These are phyloP conservation scores for Heliamphora exappendiculata DNA, from an alignment of 148 eudicot genomes.

Conservation along the genomic window DNA sequence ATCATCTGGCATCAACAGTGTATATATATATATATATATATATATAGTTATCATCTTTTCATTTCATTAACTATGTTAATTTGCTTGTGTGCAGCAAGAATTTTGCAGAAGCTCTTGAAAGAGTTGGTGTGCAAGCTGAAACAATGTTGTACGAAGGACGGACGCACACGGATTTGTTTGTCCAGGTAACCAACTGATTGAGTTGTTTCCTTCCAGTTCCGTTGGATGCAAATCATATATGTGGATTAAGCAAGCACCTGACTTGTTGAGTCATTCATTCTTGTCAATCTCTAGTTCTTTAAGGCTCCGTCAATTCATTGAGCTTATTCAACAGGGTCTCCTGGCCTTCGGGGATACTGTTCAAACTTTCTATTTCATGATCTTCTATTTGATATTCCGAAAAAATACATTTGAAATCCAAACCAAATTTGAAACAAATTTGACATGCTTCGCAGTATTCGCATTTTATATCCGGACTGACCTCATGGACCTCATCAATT, in stretches of 20 bases:
- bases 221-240: not conserved
- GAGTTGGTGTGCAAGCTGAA: conserved; percentile 72
- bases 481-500: not conserved
- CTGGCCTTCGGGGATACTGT: not conserved
- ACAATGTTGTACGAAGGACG: conserved; percentile 70
- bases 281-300: not conserved
- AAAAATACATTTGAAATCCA: not conserved
- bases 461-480: not conserved
- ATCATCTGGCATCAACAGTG: no score
- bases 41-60: not conserved
- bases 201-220: not conserved
- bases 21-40: no score
- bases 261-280: not conserved
- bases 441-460: not conserved
- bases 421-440: not conserved
- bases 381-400: not conserved
- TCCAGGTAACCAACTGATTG: conserved; percentile 51
- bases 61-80: not conserved
- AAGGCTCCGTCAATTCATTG: not conserved
- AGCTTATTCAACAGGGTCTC: not conserved
- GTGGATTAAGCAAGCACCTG: not conserved
- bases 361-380: not conserved
- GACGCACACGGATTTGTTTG: conserved; percentile 88
- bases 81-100: conserved; percentile 34
- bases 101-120: conserved; percentile 77